Percentiles rank a stretch among this genome's conserved stretches.
Evolutionary conservation across 208 protist species (phyloP).

Genomic region (Perkinsela sp.): DNA sequence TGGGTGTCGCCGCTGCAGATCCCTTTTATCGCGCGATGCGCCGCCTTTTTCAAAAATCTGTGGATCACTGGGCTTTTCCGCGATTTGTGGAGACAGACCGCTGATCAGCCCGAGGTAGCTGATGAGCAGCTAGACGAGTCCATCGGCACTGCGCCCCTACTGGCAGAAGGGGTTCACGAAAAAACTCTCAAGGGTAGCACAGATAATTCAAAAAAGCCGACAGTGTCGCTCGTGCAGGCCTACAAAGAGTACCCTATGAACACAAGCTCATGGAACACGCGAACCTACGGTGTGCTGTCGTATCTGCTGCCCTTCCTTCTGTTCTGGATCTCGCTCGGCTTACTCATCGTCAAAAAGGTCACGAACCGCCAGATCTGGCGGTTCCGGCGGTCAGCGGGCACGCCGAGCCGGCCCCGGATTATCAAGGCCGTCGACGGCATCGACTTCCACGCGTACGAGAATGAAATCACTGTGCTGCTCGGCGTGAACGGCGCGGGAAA

Average conservation of each 20-base stretch:
- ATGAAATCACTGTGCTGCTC: slow-evolving; percentile 4
- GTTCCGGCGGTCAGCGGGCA: too few species aligned
- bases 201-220: neutral
- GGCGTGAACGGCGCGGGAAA: slow-evolving; percentile 34
- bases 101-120: too few species aligned
- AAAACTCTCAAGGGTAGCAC: neutral
- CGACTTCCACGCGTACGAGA: slow-evolving; percentile 3
- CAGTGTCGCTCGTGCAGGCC: neutral
- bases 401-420: neutral
- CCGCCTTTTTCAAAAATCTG: neutral
- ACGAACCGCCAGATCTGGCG: neutral
- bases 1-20: neutral
- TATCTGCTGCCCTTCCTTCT: neutral
- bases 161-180: neutral
- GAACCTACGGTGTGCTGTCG: neutral
- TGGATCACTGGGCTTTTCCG: neutral
- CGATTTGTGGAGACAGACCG: neutral
- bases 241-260: neutral
- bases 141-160: neutral
- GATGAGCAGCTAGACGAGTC: neutral
- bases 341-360: neutral
- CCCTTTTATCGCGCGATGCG: neutral
- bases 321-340: neutral
- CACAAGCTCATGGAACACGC: neutral
- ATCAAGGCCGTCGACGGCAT: slow-evolving; percentile 1